Conservation (phyloP, 139 green algal species). For the Chlorella vulgaris region DNA sequence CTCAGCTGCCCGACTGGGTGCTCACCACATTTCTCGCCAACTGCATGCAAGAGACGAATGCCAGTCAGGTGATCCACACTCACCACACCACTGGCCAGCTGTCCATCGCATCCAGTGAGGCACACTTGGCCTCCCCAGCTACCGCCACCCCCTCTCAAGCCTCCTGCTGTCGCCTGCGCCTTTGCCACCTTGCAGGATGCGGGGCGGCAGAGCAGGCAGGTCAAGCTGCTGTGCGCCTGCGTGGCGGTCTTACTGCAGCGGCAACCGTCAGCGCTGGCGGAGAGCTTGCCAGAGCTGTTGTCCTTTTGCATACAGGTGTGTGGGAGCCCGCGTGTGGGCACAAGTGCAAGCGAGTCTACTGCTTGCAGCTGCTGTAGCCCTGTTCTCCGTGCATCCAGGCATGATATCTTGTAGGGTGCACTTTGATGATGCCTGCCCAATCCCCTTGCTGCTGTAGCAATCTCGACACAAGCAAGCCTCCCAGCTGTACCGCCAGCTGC, state of each 20-base stretch:
- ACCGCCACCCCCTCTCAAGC: no score
- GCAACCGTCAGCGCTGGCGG: background rate
- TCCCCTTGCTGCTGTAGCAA: slow-evolving; percentile 34
- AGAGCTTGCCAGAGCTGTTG: slow-evolving; percentile 14
- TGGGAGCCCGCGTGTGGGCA: no score
- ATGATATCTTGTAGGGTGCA: no score
- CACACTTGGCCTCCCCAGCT: no score
- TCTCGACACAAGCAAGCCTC: slow-evolving; percentile 25
- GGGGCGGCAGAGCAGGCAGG: slow-evolving; percentile 22
- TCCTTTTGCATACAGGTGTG: slow-evolving; percentile 30
- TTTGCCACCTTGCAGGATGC: background rate
- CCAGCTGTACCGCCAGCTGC: slow-evolving; percentile 15
- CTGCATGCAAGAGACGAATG: slow-evolving; percentile 15
- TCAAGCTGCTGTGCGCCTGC: slow-evolving; percentile 29
- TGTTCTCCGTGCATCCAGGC: no score
- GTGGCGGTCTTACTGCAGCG: slow-evolving; percentile 13
- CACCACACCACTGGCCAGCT: no score
- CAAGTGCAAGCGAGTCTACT: background rate
- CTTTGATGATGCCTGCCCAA: no score
- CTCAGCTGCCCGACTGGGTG: slow-evolving; percentile 22
- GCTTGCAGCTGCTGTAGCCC: no score
- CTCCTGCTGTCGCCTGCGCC: no score
- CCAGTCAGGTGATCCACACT: background rate
- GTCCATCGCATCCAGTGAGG: no score
- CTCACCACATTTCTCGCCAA: slow-evolving; percentile 17